phyloP scores from a whole-genome alignment of 2,329 filamentous ascomycete species.

The Fusarium armeniacum region DNA sequence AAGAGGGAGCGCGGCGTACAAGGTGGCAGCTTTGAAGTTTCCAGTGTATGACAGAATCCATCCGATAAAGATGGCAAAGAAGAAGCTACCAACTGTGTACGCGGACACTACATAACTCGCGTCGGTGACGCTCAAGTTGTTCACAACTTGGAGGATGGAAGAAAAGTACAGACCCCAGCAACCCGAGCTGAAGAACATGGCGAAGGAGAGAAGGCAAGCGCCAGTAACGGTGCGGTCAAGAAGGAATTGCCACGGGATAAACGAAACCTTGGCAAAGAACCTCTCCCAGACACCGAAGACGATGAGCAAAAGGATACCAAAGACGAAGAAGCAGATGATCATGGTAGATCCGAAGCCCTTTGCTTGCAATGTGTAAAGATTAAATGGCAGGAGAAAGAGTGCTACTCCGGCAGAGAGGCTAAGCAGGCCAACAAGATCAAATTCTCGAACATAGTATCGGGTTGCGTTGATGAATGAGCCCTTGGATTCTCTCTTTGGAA shows the following conservation, averaged over 20 bases:
- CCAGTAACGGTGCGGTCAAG: constrained; percentile 56
- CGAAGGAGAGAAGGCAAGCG: constrained; percentile 55
- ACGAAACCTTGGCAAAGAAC: constrained; percentile 48
- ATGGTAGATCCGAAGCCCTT: constrained; percentile 23
- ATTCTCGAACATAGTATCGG: constrained; percentile 58
- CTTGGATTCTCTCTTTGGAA: constrained; percentile 9
- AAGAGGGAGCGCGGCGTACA: constrained; percentile 33
- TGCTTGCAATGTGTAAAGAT: constrained; percentile 59
- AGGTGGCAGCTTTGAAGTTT: constrained; percentile 27
- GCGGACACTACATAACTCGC: constrained; percentile 57
- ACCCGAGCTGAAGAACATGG: constrained; percentile 54
- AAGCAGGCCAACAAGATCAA: constrained; percentile 70
- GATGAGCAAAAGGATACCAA: constrained; percentile 70
- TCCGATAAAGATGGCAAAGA: constrained; percentile 39
- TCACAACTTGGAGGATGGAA: constrained; percentile 59
- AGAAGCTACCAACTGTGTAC: constrained; percentile 54
- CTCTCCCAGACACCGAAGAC: constrained; percentile 70
- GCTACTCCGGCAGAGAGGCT: constrained; percentile 68
- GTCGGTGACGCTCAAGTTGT: constrained; percentile 53
- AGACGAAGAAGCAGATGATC: constrained; percentile 61
- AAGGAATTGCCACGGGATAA: constrained; percentile 29
- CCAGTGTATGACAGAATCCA: constrained; percentile 28
- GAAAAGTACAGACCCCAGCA: constrained; percentile 58
- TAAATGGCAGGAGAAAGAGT: constrained; percentile 76
- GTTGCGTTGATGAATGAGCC: neutral